Evolutionary conservation across 2,329 filamentous ascomycete species (phyloP).

Genomic region (Apiospora marii): DNA sequence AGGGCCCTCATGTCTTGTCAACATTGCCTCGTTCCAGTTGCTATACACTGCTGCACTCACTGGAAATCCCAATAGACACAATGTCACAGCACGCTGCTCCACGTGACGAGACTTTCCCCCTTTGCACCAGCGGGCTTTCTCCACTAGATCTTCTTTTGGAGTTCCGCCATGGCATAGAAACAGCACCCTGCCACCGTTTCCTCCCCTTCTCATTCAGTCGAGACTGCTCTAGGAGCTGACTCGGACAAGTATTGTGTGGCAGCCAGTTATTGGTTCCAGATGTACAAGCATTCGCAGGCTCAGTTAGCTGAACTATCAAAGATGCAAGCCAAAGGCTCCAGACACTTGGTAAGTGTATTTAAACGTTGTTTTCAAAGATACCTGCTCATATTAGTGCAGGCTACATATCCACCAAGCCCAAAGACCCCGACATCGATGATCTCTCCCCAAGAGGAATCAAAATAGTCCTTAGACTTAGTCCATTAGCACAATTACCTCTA

Average conservation of each 20-base stretch:
- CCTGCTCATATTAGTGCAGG: background rate
- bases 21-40: background rate
- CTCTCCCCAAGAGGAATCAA: background rate
- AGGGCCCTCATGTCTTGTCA: background rate
- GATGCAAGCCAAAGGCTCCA: background rate
- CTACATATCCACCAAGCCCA: background rate
- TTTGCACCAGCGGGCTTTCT: no score
- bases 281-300: background rate
- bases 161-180: slow-evolving; percentile 7
- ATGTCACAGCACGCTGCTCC: no score
- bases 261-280: slow-evolving; percentile 5
- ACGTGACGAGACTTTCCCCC: no score
- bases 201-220: background rate
- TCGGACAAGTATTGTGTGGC: background rate
- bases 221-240: slow-evolving; percentile 1
- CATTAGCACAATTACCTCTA: background rate
- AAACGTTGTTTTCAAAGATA: background rate
- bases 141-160: background rate
- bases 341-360: background rate
- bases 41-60: background rate
- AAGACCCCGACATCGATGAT: background rate
- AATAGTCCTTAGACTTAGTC: background rate
- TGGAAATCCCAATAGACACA: no score
- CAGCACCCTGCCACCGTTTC: background rate
- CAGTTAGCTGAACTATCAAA: slow-evolving; percentile 4